A percentile compares a stretch with the other conserved stretches of the same genome.
Conservation (phyloP, 495 filamentous ascomycete species). For the Filosporella fistucella region DNA sequence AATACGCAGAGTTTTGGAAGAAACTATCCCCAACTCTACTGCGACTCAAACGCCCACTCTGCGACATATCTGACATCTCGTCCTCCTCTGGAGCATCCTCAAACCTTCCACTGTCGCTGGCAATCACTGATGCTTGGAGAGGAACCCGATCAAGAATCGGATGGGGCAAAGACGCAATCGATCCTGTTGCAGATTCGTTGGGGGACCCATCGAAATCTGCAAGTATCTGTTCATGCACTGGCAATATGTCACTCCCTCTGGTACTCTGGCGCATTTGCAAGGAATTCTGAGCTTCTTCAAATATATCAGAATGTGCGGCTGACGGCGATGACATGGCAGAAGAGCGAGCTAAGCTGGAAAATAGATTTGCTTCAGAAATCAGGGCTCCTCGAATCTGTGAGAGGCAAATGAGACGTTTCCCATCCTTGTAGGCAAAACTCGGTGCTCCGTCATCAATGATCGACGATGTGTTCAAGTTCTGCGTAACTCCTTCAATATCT, state of each 20-base stretch:
- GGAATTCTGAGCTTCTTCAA: slow-evolving; percentile 4
- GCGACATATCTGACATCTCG: slow-evolving; percentile 30
- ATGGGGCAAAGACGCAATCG: too few species aligned
- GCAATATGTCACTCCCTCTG: slow-evolving; percentile 12
- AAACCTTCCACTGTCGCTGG: slow-evolving; percentile 24
- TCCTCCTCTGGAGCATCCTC: slow-evolving; percentile 29
- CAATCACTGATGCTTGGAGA: slow-evolving; percentile 11
- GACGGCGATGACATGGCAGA: slow-evolving; percentile 57
- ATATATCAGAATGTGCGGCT: slow-evolving; percentile 18
- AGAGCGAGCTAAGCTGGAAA: slow-evolving; percentile 59
- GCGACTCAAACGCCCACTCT: slow-evolving; percentile 28
- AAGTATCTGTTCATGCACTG: too few species aligned
- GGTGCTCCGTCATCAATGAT: slow-evolving; percentile 25
- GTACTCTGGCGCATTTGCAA: slow-evolving; percentile 7
- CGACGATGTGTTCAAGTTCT: slow-evolving; percentile 10
- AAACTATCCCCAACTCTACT: slow-evolving; percentile 25
- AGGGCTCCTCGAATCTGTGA: slow-evolving; percentile 59
- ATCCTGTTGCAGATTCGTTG: not conserved
- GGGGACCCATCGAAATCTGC: slow-evolving; percentile 5
- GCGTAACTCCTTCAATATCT: slow-evolving; percentile 60
- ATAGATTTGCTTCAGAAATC: slow-evolving; percentile 68
- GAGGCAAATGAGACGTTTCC: slow-evolving; percentile 62
- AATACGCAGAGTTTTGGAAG: slow-evolving; percentile 42
- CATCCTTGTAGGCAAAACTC: slow-evolving; percentile 36
- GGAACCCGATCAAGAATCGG: not conserved